Base-by-base conservation (phyloP, 164 flowering plant species). In the Vitis labrusca region DNA sequence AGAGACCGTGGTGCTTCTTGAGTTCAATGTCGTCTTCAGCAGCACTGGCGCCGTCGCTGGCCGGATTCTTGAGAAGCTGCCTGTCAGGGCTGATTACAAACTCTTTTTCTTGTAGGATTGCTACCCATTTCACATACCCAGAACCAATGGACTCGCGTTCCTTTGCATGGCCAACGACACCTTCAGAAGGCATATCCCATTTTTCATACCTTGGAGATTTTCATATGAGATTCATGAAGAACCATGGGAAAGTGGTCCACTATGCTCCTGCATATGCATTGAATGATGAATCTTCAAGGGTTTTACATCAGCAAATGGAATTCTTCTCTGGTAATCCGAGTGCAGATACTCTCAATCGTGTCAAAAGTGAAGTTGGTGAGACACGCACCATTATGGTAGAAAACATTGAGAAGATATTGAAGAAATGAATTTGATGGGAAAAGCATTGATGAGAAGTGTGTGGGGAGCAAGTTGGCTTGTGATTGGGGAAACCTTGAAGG, bases 231-330 rank as follows among this genome's bases (percentile, higher is more conserved):
- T 95, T 95, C 80, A 91, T 95, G 94, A 95, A 93, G 76, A 95
- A 95, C 73, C 92, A 95, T 77, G 90, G 98, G 44, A 84, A 78
- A 75, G 95, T 95, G 65, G 99, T 93, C 50, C 81, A 74, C 37
- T 81, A 84, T 79, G 91, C 99, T 8, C 97, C 91, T 72, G 97
- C 99, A 50, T 95, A 95, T 81, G 93, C 98, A 60, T 90, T 95
- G 98, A 95, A 95, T 78, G 99, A 95, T 81, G 99, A 95, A 61
- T 95, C 92, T 66, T 95, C 98, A 32, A 85, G 99, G 78, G 98
- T 95, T 44, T 79, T 95, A 80, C 99, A 95, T 82, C 99, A 95
- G 77, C 98, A 93, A 72, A 95, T 95, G 99, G 99, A 95, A 71
- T 91, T 85, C 69, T 95, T 86, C 80, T 95, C 98, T 30, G 90